Evolutionary conservation across 441 rosid genomes (phyloP).

Genomic region (Corymbia citriodora): DNA sequence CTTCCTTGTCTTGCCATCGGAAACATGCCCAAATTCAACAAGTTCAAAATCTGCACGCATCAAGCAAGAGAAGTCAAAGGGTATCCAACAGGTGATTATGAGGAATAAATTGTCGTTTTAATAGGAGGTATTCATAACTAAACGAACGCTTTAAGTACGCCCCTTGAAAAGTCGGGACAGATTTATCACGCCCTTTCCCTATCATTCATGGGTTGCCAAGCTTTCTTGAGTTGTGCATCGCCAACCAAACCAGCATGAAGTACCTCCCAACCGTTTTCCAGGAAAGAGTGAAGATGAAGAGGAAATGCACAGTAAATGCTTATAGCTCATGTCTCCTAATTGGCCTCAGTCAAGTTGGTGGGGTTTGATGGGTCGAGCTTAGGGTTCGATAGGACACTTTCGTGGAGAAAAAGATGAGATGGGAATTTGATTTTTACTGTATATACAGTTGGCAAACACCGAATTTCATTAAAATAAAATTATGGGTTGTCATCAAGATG

Average conservation of each 20-base stretch:
- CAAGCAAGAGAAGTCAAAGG: background rate
- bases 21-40: background rate
- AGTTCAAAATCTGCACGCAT: background rate
- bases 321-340: background rate
- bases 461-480: background rate
- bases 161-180: background rate
- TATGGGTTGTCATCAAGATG: background rate
- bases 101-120: background rate
- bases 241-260: background rate
- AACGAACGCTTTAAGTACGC: background rate
- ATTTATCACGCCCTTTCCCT: background rate
- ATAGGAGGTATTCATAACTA: background rate
- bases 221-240: background rate
- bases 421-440: background rate
- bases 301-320: background rate
- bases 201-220: background rate
- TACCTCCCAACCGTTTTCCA: background rate
- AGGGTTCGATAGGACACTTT: background rate
- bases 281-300: background rate
- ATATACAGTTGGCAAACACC: fast-evolving
- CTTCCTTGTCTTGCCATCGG: background rate
- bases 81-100: background rate
- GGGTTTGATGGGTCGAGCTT: background rate
- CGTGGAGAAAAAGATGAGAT: background rate
- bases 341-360: background rate